Base-by-base conservation (phyloP, 768 basidiomycete genomes). In the Gymnopilus dilepis region DNA sequence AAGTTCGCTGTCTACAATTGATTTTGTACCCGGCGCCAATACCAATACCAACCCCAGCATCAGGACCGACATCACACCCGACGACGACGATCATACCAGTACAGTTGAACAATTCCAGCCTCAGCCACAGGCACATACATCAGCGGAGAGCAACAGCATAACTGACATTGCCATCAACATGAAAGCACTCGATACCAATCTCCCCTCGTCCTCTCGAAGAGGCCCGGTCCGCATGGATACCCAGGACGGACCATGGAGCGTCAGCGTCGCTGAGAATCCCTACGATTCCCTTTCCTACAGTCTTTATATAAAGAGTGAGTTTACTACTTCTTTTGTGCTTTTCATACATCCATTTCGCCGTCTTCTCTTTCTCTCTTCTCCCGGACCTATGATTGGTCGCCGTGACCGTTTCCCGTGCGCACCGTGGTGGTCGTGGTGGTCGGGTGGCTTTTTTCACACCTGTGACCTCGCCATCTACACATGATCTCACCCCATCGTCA, bases 261-360 rank as follows among this genome's bases (percentile, higher is more conserved):
- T 95, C 72, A 92, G 90, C 73, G 92, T 94, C 65, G 94, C 94
- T 64, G 91, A 94, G 79, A 89, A 86, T 55, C 90, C 90, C 22
- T 84, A 92, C 73, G 88, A 91, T 75, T 72, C 86, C 47, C 79
- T 82, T 65, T 85, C 87, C 8, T 95, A 89, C 79, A 89, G 85
- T 72, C 83, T 95, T 71, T 95, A 95, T 81, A 86, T 95, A 77
- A 95, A 94, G 84, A 95, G 93, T 94, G 76, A 81, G 91, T 85
- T 51, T 50, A 53, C 63, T 65, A 68, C 70, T 66, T 70, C 61
- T 59, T 38, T 56, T 50, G 26, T 53, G 58, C n/a, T 45, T 43
- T 59, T 48, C 17, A n/a, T 45, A 6, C 56, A 37, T 37, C 37
- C 48, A 15, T 15, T 37, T 37, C 15, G n/a, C n/a, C 3, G 34